Base-by-base conservation (phyloP, 768 basidiomycete species). In the Lactarius vividus region DNA sequence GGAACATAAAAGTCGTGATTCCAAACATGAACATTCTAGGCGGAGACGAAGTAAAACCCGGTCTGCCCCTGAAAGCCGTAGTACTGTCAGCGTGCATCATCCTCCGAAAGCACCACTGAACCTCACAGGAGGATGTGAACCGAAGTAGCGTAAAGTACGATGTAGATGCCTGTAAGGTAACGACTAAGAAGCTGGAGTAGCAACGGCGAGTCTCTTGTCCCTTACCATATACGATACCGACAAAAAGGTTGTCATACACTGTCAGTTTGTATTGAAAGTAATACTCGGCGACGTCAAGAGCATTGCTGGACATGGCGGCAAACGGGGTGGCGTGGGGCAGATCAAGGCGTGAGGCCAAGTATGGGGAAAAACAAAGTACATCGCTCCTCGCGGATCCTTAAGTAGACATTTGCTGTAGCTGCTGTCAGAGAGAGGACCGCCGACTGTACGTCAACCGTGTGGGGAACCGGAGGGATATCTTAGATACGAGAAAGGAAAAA, bases 1-100 rank as follows among this genome's bases (percentile, higher is more conserved):
- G 11, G 23, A 66, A 61, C 65, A 66, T 66, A 10, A 66, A 66
- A n/a, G 65, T 61, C 55, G 65, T 61, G 26, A 66, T 29, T n/a
- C 44, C 55, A 16, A 66, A 57, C 65, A 66, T 66, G 29, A 57
- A 61, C 15, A 66, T 18, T 49, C 65, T 57, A 15, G 65, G 60
- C 23, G 28, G 53, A 44, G 65, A 66, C 11, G 65, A 66, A 16
- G 31, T 40, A 26, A 66, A 57, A 18, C 65, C 65, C 3, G 65
- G 65, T 42, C 35, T 49, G 35, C 44, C 31, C 15, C 65, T 66
- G 40, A 37, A 26, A 20, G 20, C 10, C 29, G 7, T 29, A n/a
- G 55, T 10, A 2, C 18, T 20, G 55, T 66, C 37, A 65, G 57
- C 20, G 11, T 18, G 18, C 9, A 2, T 11, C 35, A 4, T 6